Conservation (phyloP, 257 asterid genomes). For the Solanum medicagineum region DNA sequence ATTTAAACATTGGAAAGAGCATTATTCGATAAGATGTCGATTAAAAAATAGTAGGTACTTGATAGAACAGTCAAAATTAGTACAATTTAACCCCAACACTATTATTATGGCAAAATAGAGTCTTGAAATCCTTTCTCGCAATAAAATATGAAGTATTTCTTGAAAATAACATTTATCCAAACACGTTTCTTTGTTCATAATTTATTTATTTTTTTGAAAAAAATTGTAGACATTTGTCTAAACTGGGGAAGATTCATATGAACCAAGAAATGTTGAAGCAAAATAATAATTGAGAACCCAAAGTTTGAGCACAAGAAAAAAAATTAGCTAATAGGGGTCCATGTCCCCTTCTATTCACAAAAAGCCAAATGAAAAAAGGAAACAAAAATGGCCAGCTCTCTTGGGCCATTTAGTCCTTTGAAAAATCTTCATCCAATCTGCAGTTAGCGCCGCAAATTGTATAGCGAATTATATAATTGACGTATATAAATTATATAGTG, state of each 20-base stretch:
- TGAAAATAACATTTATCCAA: not conserved
- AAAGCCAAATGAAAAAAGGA: not conserved
- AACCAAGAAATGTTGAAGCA: not conserved
- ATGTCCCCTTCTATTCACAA: constrained; percentile 6
- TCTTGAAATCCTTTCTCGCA: not conserved
- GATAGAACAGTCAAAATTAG: not conserved
- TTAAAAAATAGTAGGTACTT: not conserved
- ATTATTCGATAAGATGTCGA: not conserved
- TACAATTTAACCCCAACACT: not conserved
- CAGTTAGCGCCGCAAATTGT: rapidly evolving
- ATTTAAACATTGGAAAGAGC: not conserved
- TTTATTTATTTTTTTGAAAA: not conserved
- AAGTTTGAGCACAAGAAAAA: not conserved
- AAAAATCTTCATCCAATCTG: not conserved
- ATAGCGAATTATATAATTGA: too few relatives aligned
- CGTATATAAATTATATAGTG: too few relatives aligned
- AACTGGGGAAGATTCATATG: not conserved
- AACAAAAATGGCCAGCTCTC: constrained; percentile 23
- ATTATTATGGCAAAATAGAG: not conserved
- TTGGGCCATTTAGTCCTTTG: not conserved
- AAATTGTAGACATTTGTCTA: not conserved
- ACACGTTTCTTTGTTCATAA: not conserved
- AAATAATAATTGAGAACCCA: not conserved
- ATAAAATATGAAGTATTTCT: not conserved
- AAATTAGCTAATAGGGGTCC: not conserved